Evolutionary conservation across 805 yeast species (phyloP), one percentile per base, ranked within the genome.

Genomic region (Starmerella floris): DNA sequence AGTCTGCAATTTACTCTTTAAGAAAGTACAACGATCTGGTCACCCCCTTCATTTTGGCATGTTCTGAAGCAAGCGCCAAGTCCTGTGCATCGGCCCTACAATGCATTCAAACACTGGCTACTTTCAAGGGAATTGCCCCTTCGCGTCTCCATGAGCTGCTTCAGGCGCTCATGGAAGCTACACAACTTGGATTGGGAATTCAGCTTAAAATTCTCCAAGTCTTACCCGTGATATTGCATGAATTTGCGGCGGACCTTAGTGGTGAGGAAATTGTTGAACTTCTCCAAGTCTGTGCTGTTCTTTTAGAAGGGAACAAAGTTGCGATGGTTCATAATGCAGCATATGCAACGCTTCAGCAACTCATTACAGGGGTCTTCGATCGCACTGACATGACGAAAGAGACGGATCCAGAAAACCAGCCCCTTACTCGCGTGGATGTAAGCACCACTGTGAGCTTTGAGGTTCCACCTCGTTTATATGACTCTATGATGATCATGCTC

Each of bases 241-340:
- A 67, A 19, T 84, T 84, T 56, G 66, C 75, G 1, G 56, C 60
- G 4, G 64, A 66, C 37, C 67, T 87, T 31, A 63, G 65, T 19
- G 87, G 76, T 16, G 68, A 64, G 0, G 57, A 72, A 15, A 65
- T 85, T 28, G 65, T 77, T 6, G 73, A 73, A 47, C 60, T 83
- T 11, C 62, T 88, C 19, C 63, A 66, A 20, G 74, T 88, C 2
- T 83, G 94, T 56, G 71, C 91, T 0, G 70, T 75, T 27, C 66
- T 91, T 39, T 85, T 83, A 43, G 64, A 74, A 13, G 69, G 76
- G 13, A 79, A 75, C 47, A 79, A 81, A 52, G 71, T 77, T 4
- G 74, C 80, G 0, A 82, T 83, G 52, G 94, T 91, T 4, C 69
- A 75, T 13, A 87, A 85, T 54, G 83, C 97, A 0, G 95, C 97